Conservation (phyloP, 2,329 filamentous ascomycete genomes). For the Stagonosporopsis cucurbitacearum region DNA sequence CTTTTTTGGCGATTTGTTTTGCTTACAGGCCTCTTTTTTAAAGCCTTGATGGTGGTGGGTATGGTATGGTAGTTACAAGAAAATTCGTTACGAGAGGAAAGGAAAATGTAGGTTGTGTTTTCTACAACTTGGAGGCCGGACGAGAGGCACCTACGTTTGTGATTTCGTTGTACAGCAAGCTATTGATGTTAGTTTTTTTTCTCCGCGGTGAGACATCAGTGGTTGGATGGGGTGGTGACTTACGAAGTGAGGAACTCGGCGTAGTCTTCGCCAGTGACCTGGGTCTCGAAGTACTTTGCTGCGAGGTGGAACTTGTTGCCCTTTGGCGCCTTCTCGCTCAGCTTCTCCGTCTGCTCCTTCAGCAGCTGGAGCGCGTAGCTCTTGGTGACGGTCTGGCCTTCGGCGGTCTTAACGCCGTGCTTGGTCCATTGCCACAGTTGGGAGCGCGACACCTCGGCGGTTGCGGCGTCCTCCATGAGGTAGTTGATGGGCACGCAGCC, state of each 20-base stretch:
- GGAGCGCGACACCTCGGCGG: constrained; percentile 90
- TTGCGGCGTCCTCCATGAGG: constrained; percentile 98
- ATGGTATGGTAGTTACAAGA: constrained; percentile 19
- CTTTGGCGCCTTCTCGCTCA: constrained; percentile 76
- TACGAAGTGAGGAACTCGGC: constrained; percentile 92
- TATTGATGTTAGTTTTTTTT: constrained; percentile 47
- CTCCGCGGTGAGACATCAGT: neutral
- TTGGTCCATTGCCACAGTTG: constrained; percentile 97
- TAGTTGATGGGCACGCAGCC: constrained; percentile 98
- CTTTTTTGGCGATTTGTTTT: neutral
- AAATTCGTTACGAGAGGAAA: constrained; percentile 1
- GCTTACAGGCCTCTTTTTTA: constrained; percentile 8
- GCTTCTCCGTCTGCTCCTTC: constrained; percentile 80
- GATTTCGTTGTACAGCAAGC: constrained; percentile 86
- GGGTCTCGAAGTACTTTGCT: constrained; percentile 87
- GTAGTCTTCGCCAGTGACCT: constrained; percentile 97
- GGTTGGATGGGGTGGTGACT: constrained; percentile 48
- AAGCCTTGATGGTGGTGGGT: constrained; percentile 7
- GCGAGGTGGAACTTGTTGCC: constrained; percentile 93
- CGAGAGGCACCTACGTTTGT: constrained; percentile 72
- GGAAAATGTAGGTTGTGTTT: neutral
- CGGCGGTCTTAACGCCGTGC: constrained; percentile 74
- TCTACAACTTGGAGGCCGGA: constrained; percentile 56
- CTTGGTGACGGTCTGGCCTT: constrained; percentile 94
- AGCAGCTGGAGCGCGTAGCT: constrained; percentile 85